Evolutionary conservation across 2,329 filamentous ascomycete genomes (phyloP), one percentile per base, ranked within the genome.

Genomic region (Aspergillus pseudonomiae): DNA sequence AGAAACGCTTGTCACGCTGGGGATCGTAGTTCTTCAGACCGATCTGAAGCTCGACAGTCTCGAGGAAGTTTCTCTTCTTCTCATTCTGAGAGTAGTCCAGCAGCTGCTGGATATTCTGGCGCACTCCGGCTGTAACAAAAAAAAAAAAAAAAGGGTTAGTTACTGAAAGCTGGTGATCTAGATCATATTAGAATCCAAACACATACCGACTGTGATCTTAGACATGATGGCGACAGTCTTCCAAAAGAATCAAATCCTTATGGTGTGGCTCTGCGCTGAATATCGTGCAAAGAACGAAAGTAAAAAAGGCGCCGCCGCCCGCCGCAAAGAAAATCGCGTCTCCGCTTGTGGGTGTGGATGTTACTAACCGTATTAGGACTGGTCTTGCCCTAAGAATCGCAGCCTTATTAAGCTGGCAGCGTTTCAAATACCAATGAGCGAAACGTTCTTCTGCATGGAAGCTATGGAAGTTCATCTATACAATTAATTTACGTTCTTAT

Each of bases 1-100:
- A 96, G 94, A 99, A 99, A 97, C 94, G 94, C 94, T 99, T 99
- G 88, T 99, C 95, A 93, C 95, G 94, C 91, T 98, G 88, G 80
- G 95, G 94, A 82, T 99, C 92, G 87, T 97, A 97, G 91, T 96
- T 96, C 91, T 96, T 96, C 81, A 96, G 89, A 82, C 92, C 92
- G 87, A 96, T 95, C 83, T 93, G 88, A 75, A 91, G 79, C 75
- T 83, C 81, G 72, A 97, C 92, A 80, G 92, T 94, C 87, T 95
- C 93, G 81, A 96, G 88, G 87, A 97, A 97, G 89, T 97, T 97
- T 77, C 93, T 88, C 91, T 97, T 97, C 91, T 97, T 97, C 83
- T 91, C 92, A 83, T 96, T 89, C 78, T 87, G 87, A 80, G 91
- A 96, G 91, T 98, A 98, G 79, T 96, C 90, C 78, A 99, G 91